Evolutionary conservation across 768 basidiomycete species (phyloP).

Genomic region (Tylopilus rubrobrunneus): DNA sequence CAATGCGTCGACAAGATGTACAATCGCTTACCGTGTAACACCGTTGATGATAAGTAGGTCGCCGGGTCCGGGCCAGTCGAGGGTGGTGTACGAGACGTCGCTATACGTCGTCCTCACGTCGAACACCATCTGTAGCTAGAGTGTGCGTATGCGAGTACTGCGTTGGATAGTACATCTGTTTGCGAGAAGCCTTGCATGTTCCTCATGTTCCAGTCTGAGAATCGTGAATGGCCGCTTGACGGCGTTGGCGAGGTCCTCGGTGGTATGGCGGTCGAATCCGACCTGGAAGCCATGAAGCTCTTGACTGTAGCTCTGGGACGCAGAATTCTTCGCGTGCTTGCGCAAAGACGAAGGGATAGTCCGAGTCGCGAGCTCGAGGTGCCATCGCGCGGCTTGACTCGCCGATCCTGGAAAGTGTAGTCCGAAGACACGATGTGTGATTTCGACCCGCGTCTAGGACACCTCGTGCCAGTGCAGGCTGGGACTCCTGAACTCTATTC

Average conservation of each 20-base stretch:
- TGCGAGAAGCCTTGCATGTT: constrained; percentile 71
- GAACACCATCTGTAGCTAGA: too few species aligned
- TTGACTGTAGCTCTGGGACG: constrained; percentile 74
- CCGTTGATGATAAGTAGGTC: background rate
- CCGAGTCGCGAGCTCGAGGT: too few species aligned
- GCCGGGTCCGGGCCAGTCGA: too few species aligned
- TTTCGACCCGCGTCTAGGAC: constrained; percentile 20
- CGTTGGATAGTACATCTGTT: constrained; percentile 49
- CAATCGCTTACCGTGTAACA: background rate
- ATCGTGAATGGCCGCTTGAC: constrained; percentile 68
- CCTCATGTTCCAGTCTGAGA: constrained; percentile 61
- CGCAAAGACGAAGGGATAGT: constrained; percentile 72
- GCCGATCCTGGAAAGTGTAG: background rate
- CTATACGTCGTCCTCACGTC: background rate
- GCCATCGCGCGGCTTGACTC: constrained; percentile 12
- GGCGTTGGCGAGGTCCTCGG: constrained; percentile 45
- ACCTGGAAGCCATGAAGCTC: constrained; percentile 68
- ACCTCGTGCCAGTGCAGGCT: constrained; percentile 30
- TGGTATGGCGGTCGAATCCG: constrained; percentile 37
- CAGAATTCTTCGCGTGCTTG: constrained; percentile 81
- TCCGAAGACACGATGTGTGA: constrained; percentile 2
- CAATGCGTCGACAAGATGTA: too few species aligned
- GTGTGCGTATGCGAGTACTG: too few species aligned
- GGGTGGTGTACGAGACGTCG: background rate
- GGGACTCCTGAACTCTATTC: constrained; percentile 33